Evolutionary conservation across 805 yeast species (phyloP), one percentile per base, ranked within the genome.

Genomic region (Candida railenensis): DNA sequence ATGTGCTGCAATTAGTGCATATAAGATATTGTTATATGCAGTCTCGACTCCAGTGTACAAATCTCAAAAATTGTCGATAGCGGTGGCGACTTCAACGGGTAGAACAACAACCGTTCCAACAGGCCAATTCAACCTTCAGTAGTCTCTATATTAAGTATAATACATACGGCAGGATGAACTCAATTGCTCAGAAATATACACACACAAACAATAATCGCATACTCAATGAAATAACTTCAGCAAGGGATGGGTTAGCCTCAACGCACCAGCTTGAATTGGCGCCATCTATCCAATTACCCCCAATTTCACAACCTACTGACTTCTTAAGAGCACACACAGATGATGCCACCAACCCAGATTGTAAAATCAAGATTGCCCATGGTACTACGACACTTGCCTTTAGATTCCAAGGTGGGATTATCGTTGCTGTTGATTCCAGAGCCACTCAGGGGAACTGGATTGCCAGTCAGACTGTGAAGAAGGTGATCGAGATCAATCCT

Each of bases 371-470:
- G 66, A 87, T 94, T 61, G 97, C 97, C 19, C 99, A 94, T 69
- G 99, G 99, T 66, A 94, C 99, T n/a, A 94, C 99, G 4, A 94
- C 99, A 12, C 76, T 94, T 58, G 97, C 98, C 8, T 94, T 94
- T 74, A 79, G 97, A 67, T 94, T 91, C 69, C 83, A 92, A 71
- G 97, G 92, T 22, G 99, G 99, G 20, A 91, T 94, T 55, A 74
- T 86, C 34, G 97, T 94, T 44, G 98, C 98, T 0, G 99, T 94
- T 9, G 99, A 94, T 72, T 90, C 97, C 37, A 83, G 99, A 68
- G 99, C 99, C 48, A 87, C 98, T 7, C 96, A 96, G 2, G 99
- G 99, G 40, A 84, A 87, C 59, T 92, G 97, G 97, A 86, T 94
- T 58, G 98, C 97, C 18, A 90, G 97, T 14, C 97, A 91, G 66